Conservation (phyloP, 495 filamentous ascomycete species). For the Elaphomyces granulatus region DNA sequence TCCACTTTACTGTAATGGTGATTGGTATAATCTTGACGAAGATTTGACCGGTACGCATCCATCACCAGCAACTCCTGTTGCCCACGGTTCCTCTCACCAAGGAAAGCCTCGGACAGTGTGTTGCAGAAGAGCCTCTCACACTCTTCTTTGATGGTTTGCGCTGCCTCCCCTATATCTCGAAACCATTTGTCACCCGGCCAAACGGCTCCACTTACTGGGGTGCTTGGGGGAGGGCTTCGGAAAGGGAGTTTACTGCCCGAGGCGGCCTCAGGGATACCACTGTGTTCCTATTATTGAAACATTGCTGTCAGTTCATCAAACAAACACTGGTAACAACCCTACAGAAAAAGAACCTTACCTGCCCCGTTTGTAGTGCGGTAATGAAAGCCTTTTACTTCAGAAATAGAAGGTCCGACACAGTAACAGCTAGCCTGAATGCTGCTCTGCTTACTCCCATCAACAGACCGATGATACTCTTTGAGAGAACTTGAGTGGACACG, state of each 20-base stretch:
- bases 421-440: constrained; percentile 82
- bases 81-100: constrained; percentile 72
- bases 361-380: constrained; percentile 82
- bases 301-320: too few species aligned
- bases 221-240: constrained; percentile 70
- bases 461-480: too few species aligned
- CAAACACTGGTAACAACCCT: too few species aligned
- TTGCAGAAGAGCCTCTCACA: constrained; percentile 99
- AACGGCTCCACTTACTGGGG: constrained; percentile 40
- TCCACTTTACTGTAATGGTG: constrained; percentile 25
- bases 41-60: constrained; percentile 40
- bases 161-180: constrained; percentile 64
- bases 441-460: too few species aligned
- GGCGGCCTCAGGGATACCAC: constrained; percentile 96
- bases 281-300: constrained; percentile 48
- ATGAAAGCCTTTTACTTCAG: constrained; percentile 65
- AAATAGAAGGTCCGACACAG: constrained; percentile 38
- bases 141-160: constrained; percentile 92
- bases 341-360: constrained; percentile 47
- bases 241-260: constrained; percentile 62
- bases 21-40: constrained; percentile 15
- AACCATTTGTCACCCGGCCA: constrained; percentile 20
- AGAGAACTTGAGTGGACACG: too few species aligned
- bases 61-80: constrained; percentile 60
- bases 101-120: constrained; percentile 79